Evolutionary conservation across 1,284 basidiomycete genomes (phyloP).

Genomic region (Lignosus rhinocerotis): DNA sequence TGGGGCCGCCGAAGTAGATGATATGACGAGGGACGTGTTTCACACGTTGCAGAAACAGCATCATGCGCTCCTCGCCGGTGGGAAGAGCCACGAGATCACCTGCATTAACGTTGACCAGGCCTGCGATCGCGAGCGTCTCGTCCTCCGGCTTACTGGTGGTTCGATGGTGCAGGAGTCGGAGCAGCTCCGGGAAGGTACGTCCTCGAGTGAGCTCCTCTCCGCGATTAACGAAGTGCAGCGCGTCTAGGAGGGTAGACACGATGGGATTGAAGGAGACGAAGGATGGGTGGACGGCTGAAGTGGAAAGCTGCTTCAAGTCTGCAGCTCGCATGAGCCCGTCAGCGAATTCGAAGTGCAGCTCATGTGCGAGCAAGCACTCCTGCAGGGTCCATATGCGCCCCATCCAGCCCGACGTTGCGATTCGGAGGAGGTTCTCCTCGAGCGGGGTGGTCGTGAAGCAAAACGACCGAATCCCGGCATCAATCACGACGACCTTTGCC

Average conservation of each 20-base stretch:
- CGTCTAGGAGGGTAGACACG: not conserved
- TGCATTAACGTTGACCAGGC: constrained; percentile 8
- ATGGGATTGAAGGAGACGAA: not conserved
- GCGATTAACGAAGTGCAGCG: not conserved
- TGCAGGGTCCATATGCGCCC: constrained; percentile 17
- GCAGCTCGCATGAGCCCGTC: constrained; percentile 2
- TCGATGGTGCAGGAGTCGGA: constrained; percentile 2
- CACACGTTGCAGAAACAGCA: not conserved
- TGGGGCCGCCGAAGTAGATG: not conserved
- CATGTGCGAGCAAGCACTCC: constrained; percentile 7
- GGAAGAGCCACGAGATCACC: constrained; percentile 4
- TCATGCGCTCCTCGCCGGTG: not conserved
- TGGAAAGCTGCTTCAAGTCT: not conserved
- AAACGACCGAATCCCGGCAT: constrained; percentile 4
- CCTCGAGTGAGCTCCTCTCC: not conserved
- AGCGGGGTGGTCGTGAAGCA: not conserved
- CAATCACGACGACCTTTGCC: constrained; percentile 12
- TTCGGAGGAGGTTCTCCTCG: constrained; percentile 15
- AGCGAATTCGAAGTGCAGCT: constrained; percentile 9
- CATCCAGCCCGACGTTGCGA: constrained; percentile 18
- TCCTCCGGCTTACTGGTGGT: constrained; percentile 16
- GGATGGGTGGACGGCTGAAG: not conserved
- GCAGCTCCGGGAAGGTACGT: not conserved
- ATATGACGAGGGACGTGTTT: not conserved
- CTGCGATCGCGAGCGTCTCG: constrained; percentile 15